Percentiles rank a stretch among this genome's conserved stretches.
These are phyloP conservation scores for Trypanosoma platydactyli DNA, from an alignment of 208 protist genomes.

Conservation along the genomic window DNA sequence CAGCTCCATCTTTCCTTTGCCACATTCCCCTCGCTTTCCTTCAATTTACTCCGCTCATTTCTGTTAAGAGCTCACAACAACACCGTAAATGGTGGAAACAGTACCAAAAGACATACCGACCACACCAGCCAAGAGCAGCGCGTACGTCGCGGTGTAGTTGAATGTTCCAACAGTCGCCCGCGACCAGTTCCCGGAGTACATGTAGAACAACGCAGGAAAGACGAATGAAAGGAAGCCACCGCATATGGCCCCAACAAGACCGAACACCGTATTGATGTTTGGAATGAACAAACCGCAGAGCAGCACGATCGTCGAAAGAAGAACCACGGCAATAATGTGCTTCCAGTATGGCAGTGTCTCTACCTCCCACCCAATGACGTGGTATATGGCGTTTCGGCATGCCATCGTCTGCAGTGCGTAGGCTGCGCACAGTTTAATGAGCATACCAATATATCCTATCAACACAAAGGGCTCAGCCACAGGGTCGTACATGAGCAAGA, in stretches of 20 bases:
- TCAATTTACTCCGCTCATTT: too few relatives aligned
- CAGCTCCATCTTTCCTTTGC: neutral
- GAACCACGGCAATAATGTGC: slow-evolving; percentile 48
- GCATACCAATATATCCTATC: slow-evolving; percentile 33
- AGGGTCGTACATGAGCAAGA: slow-evolving; percentile 39
- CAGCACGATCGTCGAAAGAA: slow-evolving; percentile 37
- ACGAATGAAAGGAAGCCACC: slow-evolving; percentile 79
- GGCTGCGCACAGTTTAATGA: slow-evolving; percentile 26
- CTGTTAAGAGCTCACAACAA: neutral
- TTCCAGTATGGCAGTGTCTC: slow-evolving; percentile 73
- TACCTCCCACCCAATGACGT: slow-evolving; percentile 50
- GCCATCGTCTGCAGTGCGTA: slow-evolving; percentile 32
- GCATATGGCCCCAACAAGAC: slow-evolving; percentile 65
- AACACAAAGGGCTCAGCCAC: slow-evolving; percentile 30
- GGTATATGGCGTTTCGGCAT: slow-evolving; percentile 51
- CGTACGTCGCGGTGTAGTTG: slow-evolving; percentile 43
- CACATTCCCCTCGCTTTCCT: neutral
- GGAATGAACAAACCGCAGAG: slow-evolving; percentile 35
- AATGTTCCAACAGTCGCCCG: slow-evolving; percentile 45
- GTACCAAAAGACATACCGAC: slow-evolving; percentile 73
- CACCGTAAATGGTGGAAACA: slow-evolving; percentile 45
- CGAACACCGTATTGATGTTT: slow-evolving; percentile 41
- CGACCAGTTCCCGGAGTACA: slow-evolving; percentile 72
- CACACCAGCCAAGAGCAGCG: slow-evolving; percentile 53
- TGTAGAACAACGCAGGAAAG: slow-evolving; percentile 67